Evolutionary conservation across 257 asterid species (phyloP), one percentile per base, ranked within the genome.

Genomic region (Avicennia marina): DNA sequence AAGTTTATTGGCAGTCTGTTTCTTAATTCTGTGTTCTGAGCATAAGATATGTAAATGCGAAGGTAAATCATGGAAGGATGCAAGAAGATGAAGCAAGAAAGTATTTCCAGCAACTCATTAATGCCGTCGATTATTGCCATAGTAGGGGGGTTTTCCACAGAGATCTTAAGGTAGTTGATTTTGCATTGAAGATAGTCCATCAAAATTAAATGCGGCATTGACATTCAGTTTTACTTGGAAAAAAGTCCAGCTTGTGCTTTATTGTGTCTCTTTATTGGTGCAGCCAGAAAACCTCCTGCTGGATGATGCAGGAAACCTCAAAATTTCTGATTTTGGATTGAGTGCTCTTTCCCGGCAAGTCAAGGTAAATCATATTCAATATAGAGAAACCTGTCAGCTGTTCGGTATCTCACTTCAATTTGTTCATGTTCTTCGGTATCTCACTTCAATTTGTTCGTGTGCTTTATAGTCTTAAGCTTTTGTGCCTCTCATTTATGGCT

Each of bases 1-100:
- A 58, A 33, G 25, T 53, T 16, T 34, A 38, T 11, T 6, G 46
- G 58, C 7, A 51, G 41, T n/a, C n/a, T n/a, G n/a, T n/a, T n/a
- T n/a, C n/a, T n/a, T n/a, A 24, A 56, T 38, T 41, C 12, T 11
- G 55, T 64, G 53, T 47, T 65, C 62, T 64, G 62, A 55, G 53
- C 18, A 53, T 56, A 26, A 58, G 33, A 31, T 59, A 57, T 31
- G 48, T 65, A 50, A 46, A 19, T 25, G 15, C 22, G 40, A 49
- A 81, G 97, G 97, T 86, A 73, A 90, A 90, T 68, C 77, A 86
- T 61, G 95, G 97, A 64, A 82, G 94, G 66, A 90, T 90, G 97
- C 76, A 71, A 55, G 97, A 90, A 73, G 81, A 80, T 17, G 90
- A 86, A 57, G 97, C 94, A 19, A 78, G 94, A 75, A 80, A 82